phyloP scores from a whole-genome alignment of 768 basidiomycete genomes.

The Astraeus odoratus region DNA sequence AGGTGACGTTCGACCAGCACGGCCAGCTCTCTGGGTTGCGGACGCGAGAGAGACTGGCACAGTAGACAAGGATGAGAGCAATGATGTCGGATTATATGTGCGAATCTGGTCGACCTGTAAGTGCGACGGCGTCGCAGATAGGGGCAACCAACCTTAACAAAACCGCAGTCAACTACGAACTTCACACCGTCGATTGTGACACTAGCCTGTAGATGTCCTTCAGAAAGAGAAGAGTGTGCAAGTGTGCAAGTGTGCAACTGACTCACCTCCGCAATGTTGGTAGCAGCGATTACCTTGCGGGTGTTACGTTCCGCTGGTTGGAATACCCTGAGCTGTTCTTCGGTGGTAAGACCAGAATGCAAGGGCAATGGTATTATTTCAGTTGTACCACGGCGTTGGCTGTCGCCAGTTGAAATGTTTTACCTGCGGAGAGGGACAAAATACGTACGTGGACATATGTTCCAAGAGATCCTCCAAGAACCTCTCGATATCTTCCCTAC shows the following conservation, averaged over 20 bases:
- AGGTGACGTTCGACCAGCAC: constrained; percentile 89
- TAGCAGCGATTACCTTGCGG: constrained; percentile 87
- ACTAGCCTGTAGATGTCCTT: constrained; percentile 56
- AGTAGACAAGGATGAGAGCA: constrained; percentile 76
- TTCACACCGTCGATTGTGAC: constrained; percentile 95
- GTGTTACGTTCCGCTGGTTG: constrained; percentile 64
- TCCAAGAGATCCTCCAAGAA: constrained; percentile 79
- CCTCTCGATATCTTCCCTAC: constrained; percentile 92
- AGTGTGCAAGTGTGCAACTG: not conserved
- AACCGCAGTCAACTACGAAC: constrained; percentile 90
- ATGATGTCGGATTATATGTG: constrained; percentile 81
- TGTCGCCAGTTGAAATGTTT: constrained; percentile 15
- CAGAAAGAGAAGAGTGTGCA: not conserved
- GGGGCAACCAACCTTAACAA: constrained; percentile 69
- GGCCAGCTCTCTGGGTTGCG: constrained; percentile 87
- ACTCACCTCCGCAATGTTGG: constrained; percentile 89
- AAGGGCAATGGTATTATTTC: constrained; percentile 67
- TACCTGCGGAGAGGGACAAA: constrained; percentile 1
- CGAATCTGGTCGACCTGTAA: constrained; percentile 53
- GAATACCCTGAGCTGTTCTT: constrained; percentile 86
- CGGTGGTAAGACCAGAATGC: constrained; percentile 82
- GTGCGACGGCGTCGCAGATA: not conserved
- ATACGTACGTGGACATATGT: constrained; percentile 57
- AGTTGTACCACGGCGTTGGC: constrained; percentile 47
- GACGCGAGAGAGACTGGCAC: constrained; percentile 85